Evolutionary conservation across 306 rosid species (phyloP), one percentile per base, ranked within the genome.

Genomic region (Vigna angularis): DNA sequence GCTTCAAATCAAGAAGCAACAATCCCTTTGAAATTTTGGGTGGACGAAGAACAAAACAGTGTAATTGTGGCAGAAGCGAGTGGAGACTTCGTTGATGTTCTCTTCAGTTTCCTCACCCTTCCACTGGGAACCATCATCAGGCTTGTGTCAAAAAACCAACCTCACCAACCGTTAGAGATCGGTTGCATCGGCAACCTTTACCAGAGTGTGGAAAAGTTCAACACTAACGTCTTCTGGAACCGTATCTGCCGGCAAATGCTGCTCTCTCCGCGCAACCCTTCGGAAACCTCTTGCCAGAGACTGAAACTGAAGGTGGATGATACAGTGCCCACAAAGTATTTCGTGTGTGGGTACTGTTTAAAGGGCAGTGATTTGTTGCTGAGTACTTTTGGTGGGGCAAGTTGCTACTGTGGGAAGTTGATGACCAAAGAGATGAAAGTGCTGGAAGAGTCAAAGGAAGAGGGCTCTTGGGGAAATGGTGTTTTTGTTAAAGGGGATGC

Each of bases 261-360:
- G 70, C 79, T 74, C 16, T 49, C 6, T 26, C 79, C 79, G 0
- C 18, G 49, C 1, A 74, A 61, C 59, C 49, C 79, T 0, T 24
- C 28, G 4, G 79, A 74, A 28, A 18, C 48, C 22, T 40, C 50
- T 11, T 61, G 70, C 70, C 12, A 61, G 36, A 61, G 42, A 61
- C 70, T 59, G 5, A 59, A 59, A 18, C 2, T 74, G 48, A 73
- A 42, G 9, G 77, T 79, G 36, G 83, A 79, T 71, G 67, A 79
- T n/a, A 79, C 78, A 9, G 36, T 49, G 40, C 40, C 65, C 9
- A 22, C 48, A 3, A 79, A 52, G 78, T 79, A 11, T 26, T 49
- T 58, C 3, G 5, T 68, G 40, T 78, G 76, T 32, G 34, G 42
- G 0, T 1, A 0, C 4, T 59, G 78, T 57, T 8, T 1, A 16